Evolutionary conservation across 345 rosid species (phyloP), one percentile per base, ranked within the genome.

Genomic region (Eutrema japonicum): DNA sequence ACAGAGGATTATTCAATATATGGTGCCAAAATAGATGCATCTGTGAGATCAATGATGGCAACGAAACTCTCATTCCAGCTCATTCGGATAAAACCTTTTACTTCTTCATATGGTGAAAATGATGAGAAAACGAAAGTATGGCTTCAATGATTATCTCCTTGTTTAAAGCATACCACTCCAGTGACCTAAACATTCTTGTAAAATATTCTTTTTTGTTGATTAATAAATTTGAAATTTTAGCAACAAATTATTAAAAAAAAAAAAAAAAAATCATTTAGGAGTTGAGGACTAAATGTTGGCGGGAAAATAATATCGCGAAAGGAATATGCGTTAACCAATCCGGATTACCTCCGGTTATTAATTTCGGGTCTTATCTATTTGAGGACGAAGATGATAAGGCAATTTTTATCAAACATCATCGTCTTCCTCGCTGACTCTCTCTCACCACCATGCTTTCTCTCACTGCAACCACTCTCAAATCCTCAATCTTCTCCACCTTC

Each of bases 381-480:
- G 22, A 18, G 26, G 6, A 10, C 48, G 11, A 33, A 18, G 37
- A 40, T 9, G 59, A 73, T 18, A 51, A 60, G 55, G 61, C 49
- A 66, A 22, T 26, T 2, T 2, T 16, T n/a, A 32, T 14, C 6
- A 29, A 29, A 37, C 12, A 35, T 6, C 65, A 18, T 66, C 72
- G 30, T 80, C 79, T 74, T 48, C 65, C 67, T 40, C 51, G 43
- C n/a, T 3, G 12, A 9, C 35, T 30, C 77, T 59, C 49, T 66
- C 73, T 61, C 75, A 48, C 81, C 75, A 66, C 79, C 56, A 76
- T 78, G 81, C 45, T 78, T 47, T 78, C 81, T 46, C 70, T 78
- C 36, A 30, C 77, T 8, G 68, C 70, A 67, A 60, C 77, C 2
- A 47, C 81, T 36, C 81, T 67, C 65, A 77, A 36, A 11, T 47